Evolutionary conservation across 306 rosid genomes (phyloP).

Genomic region (Glycine soja): DNA sequence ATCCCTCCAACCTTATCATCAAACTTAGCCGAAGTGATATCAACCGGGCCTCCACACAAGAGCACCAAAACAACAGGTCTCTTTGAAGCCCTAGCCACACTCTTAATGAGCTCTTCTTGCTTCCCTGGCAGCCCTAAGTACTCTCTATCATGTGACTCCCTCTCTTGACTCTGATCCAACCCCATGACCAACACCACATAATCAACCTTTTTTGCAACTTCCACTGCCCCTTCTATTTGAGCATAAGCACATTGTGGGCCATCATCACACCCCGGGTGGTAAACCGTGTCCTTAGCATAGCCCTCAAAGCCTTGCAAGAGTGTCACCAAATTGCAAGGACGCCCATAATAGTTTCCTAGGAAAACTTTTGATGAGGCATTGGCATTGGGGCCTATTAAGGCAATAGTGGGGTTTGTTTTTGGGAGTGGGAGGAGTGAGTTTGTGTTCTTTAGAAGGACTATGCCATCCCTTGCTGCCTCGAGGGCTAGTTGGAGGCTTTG

Average conservation of each 20-base stretch:
- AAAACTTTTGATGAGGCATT: constrained; percentile 55
- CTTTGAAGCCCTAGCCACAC: constrained; percentile 78
- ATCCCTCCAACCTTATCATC: constrained; percentile 73
- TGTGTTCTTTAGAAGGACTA: constrained; percentile 79
- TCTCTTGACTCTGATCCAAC: constrained; percentile 77
- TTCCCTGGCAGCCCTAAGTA: constrained; percentile 71
- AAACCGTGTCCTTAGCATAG: constrained; percentile 54
- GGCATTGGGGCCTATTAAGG: constrained; percentile 86
- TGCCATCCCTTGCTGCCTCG: constrained; percentile 86
- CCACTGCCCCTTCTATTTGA: constrained; percentile 57
- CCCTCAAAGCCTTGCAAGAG: constrained; percentile 59
- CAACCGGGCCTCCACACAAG: constrained; percentile 83
- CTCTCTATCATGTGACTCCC: constrained; percentile 70
- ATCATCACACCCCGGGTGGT: constrained; percentile 67
- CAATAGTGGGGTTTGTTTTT: constrained; percentile 58
- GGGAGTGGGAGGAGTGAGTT: constrained; percentile 73
- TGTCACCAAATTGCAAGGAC: constrained; percentile 71
- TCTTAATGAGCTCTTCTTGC: constrained; percentile 64
- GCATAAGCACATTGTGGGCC: constrained; percentile 58
- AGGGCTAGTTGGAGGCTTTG: constrained; percentile 69
- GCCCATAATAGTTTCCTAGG: constrained; percentile 80
- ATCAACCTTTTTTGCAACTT: constrained; percentile 61
- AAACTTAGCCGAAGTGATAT: constrained; percentile 71
- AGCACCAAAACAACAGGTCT: constrained; percentile 75
- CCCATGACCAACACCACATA: constrained; percentile 88